Percentiles rank a stretch among this genome's conserved stretches.
Conservation (phyloP, 2,329 filamentous ascomycete genomes). For the Aspergillus novofumigatus region DNA sequence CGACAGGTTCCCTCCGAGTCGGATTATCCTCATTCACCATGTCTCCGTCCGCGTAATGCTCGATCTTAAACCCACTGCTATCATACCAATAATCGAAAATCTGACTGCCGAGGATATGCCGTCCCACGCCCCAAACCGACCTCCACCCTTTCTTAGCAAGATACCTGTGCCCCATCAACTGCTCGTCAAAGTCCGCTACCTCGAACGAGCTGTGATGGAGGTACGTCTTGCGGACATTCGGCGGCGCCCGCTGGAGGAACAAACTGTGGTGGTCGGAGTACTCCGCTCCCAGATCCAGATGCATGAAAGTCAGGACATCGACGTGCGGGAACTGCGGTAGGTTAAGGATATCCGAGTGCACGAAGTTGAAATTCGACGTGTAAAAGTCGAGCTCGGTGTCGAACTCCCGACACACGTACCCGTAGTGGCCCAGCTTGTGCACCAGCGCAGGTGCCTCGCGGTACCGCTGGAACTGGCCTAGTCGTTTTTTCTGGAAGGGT, state of each 20-base stretch:
- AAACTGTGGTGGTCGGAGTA: slow-evolving; percentile 55
- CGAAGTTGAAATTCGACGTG: slow-evolving; percentile 41
- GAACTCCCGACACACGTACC: slow-evolving; percentile 31
- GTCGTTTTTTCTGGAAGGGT: slow-evolving; percentile 14
- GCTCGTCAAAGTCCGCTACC: slow-evolving; percentile 67
- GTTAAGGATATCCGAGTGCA: slow-evolving; percentile 32
- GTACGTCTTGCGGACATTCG: slow-evolving; percentile 39
- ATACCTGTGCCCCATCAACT: slow-evolving; percentile 67
- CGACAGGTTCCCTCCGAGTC: slow-evolving; percentile 38
- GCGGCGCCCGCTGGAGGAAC: slow-evolving; percentile 38
- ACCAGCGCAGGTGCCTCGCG: slow-evolving; percentile 26
- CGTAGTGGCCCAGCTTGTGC: slow-evolving; percentile 41
- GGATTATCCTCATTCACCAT: slow-evolving; percentile 56
- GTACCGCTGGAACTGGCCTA: slow-evolving; percentile 32
- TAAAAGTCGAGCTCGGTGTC: slow-evolving; percentile 35
- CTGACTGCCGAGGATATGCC: slow-evolving; percentile 66
- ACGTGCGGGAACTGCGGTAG: slow-evolving; percentile 26
- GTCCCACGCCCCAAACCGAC: slow-evolving; percentile 66
- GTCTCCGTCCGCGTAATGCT: slow-evolving; percentile 70
- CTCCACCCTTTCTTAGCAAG: slow-evolving; percentile 59
- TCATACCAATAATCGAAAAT: slow-evolving; percentile 73
- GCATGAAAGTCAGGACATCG: slow-evolving; percentile 49
- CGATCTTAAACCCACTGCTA: slow-evolving; percentile 59
- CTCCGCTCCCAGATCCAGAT: slow-evolving; percentile 50
- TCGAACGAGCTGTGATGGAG: slow-evolving; percentile 67